Evolutionary conservation across 2,329 filamentous ascomycete species (phyloP).

Genomic region (Trichoderma polysporum): DNA sequence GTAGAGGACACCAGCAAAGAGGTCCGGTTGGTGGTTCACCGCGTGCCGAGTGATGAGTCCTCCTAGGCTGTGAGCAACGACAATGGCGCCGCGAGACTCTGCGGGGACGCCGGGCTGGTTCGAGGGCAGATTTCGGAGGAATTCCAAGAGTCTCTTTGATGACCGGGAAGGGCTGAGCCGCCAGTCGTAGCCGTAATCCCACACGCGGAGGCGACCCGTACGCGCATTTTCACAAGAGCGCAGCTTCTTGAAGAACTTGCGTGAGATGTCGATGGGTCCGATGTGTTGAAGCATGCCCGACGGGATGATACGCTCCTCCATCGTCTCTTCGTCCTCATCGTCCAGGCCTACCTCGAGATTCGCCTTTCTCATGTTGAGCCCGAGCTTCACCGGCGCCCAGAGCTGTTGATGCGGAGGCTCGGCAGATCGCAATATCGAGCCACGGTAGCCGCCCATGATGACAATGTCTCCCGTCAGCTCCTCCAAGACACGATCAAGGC

Average conservation of each 20-base stretch:
- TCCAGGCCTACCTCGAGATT: slow-evolving; percentile 84
- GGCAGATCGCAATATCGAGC: slow-evolving; percentile 82
- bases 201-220: slow-evolving; percentile 70
- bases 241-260: slow-evolving; percentile 75
- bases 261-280: slow-evolving; percentile 86
- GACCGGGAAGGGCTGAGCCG: slow-evolving; percentile 77
- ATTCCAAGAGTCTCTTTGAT: slow-evolving; percentile 68
- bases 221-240: slow-evolving; percentile 71
- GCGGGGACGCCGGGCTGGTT: slow-evolving; percentile 59
- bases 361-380: slow-evolving; percentile 85
- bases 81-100: slow-evolving; percentile 66
- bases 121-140: slow-evolving; percentile 70
- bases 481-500: slow-evolving; percentile 59
- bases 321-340: slow-evolving; percentile 77
- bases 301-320: slow-evolving; percentile 79
- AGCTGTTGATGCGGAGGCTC: slow-evolving; percentile 80
- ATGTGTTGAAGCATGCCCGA: slow-evolving; percentile 90
- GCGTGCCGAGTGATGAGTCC: slow-evolving; percentile 86
- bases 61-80: slow-evolving; percentile 84
- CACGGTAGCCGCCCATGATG: slow-evolving; percentile 85
- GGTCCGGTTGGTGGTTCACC: slow-evolving; percentile 78
- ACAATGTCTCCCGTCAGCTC: slow-evolving; percentile 81
- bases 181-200: slow-evolving; percentile 96
- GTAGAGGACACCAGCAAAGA: slow-evolving; percentile 84
- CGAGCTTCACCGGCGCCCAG: slow-evolving; percentile 93